phyloP scores from a whole-genome alignment of 176 grass and related monocot species.

The Zoysia pacifica region DNA sequence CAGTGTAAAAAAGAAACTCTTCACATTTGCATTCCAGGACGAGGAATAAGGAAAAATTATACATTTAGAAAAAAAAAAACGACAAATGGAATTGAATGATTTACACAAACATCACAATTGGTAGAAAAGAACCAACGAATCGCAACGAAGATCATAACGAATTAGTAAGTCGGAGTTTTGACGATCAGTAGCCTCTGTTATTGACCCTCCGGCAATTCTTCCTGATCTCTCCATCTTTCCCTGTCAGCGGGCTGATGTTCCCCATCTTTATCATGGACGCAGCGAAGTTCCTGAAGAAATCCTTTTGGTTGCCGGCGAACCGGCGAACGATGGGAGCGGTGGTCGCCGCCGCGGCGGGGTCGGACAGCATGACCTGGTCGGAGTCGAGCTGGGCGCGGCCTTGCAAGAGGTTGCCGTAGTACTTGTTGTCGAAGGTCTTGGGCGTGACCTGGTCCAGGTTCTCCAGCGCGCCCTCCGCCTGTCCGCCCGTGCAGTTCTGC shows the following conservation, averaged over 20 bases:
- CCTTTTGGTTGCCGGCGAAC: conserved; percentile 32
- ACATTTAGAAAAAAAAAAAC: neutral
- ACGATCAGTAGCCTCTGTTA: conserved; percentile 26
- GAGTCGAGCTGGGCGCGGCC: conserved; percentile 40
- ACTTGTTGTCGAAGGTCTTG: conserved; percentile 52
- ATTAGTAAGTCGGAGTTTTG: neutral
- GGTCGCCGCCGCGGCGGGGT: neutral
- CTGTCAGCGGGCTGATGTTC: conserved; percentile 49
- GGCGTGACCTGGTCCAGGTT: conserved; percentile 51
- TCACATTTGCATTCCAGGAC: neutral
- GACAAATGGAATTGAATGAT: neutral
- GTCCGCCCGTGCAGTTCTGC: conserved; percentile 35
- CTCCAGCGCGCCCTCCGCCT: conserved; percentile 6
- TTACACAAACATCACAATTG: too few species aligned
- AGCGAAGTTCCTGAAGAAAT: conserved; percentile 52
- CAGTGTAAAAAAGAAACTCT: neutral
- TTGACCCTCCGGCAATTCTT: conserved; percentile 53
- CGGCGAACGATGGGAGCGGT: conserved; percentile 35
- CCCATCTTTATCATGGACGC: conserved; percentile 73
- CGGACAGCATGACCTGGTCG: conserved; percentile 52
- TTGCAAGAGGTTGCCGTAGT: conserved; percentile 46
- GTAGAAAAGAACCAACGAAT: neutral
- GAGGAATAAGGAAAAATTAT: neutral
- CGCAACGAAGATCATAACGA: neutral
- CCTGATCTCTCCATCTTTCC: conserved; percentile 53